Evolutionary conservation across 768 basidiomycete species (phyloP).

Genomic region (Hygrophoropsis aurantiaca): DNA sequence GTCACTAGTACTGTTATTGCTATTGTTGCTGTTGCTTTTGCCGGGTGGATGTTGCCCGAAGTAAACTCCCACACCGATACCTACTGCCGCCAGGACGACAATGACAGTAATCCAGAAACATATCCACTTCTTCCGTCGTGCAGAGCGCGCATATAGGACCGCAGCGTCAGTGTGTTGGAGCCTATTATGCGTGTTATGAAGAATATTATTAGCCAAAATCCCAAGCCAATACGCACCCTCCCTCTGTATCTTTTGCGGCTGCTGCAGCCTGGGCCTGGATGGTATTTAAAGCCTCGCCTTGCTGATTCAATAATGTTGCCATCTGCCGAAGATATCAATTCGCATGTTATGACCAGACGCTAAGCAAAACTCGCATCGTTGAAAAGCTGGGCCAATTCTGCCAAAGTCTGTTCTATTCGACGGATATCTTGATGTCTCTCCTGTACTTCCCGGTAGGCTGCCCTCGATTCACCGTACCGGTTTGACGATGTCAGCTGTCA

Average conservation of each 20-base stretch:
- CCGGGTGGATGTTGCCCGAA: conserved; percentile 13
- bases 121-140: conserved; percentile 96
- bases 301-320: conserved; percentile 93
- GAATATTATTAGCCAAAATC: not conserved
- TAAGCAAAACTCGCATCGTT: conserved; percentile 71
- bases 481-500: conserved; percentile 81
- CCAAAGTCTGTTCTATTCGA: conserved; percentile 90
- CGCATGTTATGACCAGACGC: not conserved
- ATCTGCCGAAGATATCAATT: conserved; percentile 50
- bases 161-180: conserved; percentile 84
- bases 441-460: conserved; percentile 96
- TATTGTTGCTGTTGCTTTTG: conserved; percentile 5
- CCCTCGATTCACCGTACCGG: conserved; percentile 86
- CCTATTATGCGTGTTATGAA: conserved; percentile 38
- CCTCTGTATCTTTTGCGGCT: conserved; percentile 83
- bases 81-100: conserved; percentile 65
- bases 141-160: conserved; percentile 80
- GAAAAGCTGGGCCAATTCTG: conserved; percentile 92
- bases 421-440: conserved; percentile 95
- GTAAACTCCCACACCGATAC: conserved; percentile 28
- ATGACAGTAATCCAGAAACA: conserved; percentile 78
- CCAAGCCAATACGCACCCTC: conserved; percentile 54
- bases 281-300: conserved; percentile 82
- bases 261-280: conserved; percentile 76
- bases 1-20: too few relatives aligned